These are phyloP conservation scores for Coemansia reversa DNA, from an alignment of 192 early-diverging fungal species.

Conservation along the genomic window DNA sequence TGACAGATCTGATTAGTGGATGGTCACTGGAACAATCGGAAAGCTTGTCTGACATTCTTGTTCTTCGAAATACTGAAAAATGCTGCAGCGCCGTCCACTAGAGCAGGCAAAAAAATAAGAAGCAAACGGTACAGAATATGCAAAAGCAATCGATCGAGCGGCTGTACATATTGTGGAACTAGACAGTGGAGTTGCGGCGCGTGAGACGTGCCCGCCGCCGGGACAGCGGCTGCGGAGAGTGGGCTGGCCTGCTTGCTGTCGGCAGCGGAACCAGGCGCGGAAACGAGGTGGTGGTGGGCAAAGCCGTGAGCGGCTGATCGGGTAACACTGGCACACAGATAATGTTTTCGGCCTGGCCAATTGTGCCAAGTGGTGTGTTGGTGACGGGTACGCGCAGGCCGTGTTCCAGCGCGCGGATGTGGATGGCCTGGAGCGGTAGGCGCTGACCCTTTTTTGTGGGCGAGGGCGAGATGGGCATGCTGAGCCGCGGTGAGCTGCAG, in stretches of 20 bases:
- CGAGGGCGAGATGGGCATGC: constrained; percentile 2
- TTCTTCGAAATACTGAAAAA: not conserved
- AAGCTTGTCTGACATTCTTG: not conserved
- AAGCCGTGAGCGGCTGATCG: constrained; percentile 7
- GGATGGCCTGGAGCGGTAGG: constrained; percentile 38
- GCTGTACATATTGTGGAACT: not conserved
- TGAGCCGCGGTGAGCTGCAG: constrained; percentile 7
- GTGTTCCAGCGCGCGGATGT: constrained; percentile 44
- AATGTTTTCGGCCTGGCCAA: constrained; percentile 39
- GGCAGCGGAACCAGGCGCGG: constrained; percentile 10
- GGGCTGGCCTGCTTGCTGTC: not conserved
- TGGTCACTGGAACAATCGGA: not conserved
- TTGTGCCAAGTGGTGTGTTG: constrained; percentile 42
- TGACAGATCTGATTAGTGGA: constrained; percentile 4
- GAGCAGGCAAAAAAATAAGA: not conserved
- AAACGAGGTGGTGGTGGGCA: constrained; percentile 8
- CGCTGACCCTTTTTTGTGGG: constrained; percentile 29
- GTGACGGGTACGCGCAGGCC: constrained; percentile 45
- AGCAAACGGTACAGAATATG: not conserved
- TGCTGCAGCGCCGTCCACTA: not conserved
- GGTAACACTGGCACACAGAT: constrained; percentile 2
- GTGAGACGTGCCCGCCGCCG: constrained; percentile 8
- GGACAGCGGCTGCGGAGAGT: constrained; percentile 4
- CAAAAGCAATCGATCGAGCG: too few relatives aligned
- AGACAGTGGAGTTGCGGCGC: constrained; percentile 35